Conservation (phyloP, 768 basidiomycete species). For the Tricholoma hemisulphureum region DNA sequence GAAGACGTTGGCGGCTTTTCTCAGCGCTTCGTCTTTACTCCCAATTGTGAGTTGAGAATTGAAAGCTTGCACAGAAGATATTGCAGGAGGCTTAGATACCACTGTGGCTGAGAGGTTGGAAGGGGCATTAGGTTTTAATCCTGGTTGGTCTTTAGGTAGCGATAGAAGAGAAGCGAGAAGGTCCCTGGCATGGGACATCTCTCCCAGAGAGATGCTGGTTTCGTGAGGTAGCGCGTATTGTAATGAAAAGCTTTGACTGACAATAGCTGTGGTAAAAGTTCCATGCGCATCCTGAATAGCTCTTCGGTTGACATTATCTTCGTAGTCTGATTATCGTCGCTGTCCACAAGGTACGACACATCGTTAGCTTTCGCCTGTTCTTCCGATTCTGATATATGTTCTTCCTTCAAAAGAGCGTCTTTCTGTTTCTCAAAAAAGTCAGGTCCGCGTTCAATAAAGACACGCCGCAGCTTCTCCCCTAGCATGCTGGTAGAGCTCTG, state of each 20-base stretch:
- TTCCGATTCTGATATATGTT: slow-evolving; percentile 1
- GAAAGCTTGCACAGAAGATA: slow-evolving; percentile 67
- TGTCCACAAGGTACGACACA: slow-evolving; percentile 21
- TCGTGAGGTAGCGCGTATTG: slow-evolving; percentile 8
- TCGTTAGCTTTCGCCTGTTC: slow-evolving; percentile 23
- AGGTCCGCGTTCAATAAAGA: slow-evolving; percentile 70
- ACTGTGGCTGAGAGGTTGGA: slow-evolving; percentile 56
- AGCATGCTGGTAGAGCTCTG: slow-evolving; percentile 57
- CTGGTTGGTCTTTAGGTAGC: slow-evolving; percentile 12
- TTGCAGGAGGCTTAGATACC: slow-evolving; percentile 64
- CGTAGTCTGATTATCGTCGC: slow-evolving; percentile 26
- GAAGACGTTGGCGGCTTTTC: slow-evolving; percentile 72
- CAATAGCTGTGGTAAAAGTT: slow-evolving; percentile 71
- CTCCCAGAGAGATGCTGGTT: slow-evolving; percentile 67
- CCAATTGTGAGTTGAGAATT: slow-evolving; percentile 72
- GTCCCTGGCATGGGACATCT: slow-evolving; percentile 76
- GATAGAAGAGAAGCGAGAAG: slow-evolving; percentile 60
- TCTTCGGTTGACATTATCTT: slow-evolving; percentile 73
- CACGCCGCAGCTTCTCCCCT: slow-evolving; percentile 63
- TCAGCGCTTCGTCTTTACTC: slow-evolving; percentile 75
- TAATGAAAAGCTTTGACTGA: slow-evolving; percentile 40
- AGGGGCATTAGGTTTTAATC: neutral
- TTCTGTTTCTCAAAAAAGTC: slow-evolving; percentile 63
- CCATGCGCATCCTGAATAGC: slow-evolving; percentile 67
- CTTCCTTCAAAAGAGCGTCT: slow-evolving; percentile 9